Percentiles rank a stretch among this genome's conserved stretches.
phyloP scores from a whole-genome alignment of 768 basidiomycete genomes.

The Pisolithus albus region DNA sequence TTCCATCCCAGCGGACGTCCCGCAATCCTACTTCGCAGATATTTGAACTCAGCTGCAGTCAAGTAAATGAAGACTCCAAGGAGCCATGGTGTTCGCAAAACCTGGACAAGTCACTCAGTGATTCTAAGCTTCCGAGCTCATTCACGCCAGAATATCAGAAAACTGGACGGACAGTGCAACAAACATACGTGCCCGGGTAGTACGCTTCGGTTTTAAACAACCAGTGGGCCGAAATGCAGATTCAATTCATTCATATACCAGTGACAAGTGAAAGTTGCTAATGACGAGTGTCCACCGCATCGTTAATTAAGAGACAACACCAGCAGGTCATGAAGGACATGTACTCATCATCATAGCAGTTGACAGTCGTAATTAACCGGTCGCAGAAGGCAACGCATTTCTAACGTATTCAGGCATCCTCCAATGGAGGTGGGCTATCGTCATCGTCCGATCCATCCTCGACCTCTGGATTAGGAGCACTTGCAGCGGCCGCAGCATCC shows the following conservation, averaged over 20 bases:
- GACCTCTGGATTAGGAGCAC: neutral
- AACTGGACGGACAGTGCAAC: no score
- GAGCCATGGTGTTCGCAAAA: neutral
- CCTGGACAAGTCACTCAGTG: neutral
- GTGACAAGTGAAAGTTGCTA: no score
- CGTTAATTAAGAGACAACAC: no score
- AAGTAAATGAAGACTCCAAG: neutral
- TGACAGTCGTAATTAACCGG: neutral
- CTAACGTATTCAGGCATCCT: slow-evolving; percentile 35
- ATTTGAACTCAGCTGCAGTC: neutral
- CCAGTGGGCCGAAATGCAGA: no score
- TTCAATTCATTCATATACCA: no score
- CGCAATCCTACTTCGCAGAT: neutral
- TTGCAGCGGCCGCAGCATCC: neutral
- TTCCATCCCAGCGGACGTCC: neutral
- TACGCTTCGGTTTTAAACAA: no score
- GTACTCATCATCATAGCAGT: no score
- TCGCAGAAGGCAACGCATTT: neutral
- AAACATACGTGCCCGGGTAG: no score
- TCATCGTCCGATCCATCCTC: slow-evolving; percentile 39
- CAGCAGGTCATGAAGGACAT: no score
- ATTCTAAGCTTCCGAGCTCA: neutral
- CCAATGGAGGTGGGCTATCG: slow-evolving; percentile 76
- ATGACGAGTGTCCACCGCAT: no score
- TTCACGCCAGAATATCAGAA: neutral